Evolutionary conservation across 1,284 basidiomycete species (phyloP).

Genomic region (Neonothopanus nambi): DNA sequence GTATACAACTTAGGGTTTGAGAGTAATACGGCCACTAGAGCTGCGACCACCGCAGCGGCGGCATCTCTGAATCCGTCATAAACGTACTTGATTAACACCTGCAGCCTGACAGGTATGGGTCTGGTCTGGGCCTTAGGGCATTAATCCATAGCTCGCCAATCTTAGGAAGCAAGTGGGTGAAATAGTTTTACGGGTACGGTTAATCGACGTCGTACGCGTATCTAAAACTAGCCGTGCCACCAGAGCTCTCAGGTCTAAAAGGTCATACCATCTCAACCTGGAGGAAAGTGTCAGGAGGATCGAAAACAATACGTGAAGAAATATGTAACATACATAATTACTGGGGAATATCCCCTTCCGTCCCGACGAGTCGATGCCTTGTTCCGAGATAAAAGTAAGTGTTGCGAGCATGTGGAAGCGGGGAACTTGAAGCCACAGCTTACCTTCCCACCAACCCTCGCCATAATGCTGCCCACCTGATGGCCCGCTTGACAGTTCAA

Average conservation of each 20-base stretch:
- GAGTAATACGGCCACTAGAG: too few species aligned
- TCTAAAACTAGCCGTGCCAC: too few species aligned
- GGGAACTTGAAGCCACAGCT: conserved; percentile 24
- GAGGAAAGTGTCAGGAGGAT: neutral
- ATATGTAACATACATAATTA: conserved; percentile 67
- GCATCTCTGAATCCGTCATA: too few species aligned
- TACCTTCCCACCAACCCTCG: conserved; percentile 86
- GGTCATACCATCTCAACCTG: conserved; percentile 22
- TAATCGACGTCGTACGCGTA: too few species aligned
- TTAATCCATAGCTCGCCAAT: too few species aligned
- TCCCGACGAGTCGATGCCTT: conserved; percentile 62
- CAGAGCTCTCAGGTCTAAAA: neutral
- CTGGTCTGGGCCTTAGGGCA: too few species aligned
- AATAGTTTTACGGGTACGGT: too few species aligned
- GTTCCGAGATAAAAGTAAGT: conserved; percentile 15
- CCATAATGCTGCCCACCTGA: conserved; percentile 64
- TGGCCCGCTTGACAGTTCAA: conserved; percentile 64
- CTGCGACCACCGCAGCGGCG: too few species aligned
- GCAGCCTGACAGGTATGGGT: too few species aligned
- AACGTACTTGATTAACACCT: too few species aligned
- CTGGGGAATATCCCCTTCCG: conserved; percentile 80
- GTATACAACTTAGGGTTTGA: too few species aligned
- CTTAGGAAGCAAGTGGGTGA: too few species aligned
- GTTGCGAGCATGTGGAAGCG: conserved; percentile 3
- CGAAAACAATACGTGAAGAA: conserved; percentile 3